A percentile compares a stretch with the other conserved stretches of the same genome.
phyloP scores from a whole-genome alignment of 805 yeast genomes.

The Kockiozyma suomiensis region DNA sequence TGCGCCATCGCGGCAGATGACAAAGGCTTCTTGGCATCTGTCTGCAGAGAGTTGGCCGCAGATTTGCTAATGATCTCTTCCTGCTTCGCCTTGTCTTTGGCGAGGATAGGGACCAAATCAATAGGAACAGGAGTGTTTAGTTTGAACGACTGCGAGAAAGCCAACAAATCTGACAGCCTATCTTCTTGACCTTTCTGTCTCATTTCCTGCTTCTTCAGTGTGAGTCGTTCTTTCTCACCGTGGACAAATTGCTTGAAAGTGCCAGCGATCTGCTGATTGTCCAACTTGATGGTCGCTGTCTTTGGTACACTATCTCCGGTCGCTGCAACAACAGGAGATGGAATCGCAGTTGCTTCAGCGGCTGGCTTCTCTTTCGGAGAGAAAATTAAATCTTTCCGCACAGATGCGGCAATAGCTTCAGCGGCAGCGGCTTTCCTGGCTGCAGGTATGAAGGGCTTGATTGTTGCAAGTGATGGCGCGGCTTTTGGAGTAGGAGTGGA shows the following conservation, averaged over 20 bases:
- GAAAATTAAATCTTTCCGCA: not conserved
- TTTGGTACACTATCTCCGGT: not conserved
- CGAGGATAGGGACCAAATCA: constrained; percentile 67
- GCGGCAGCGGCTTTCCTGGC: constrained; percentile 9
- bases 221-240: constrained; percentile 40
- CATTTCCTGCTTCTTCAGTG: constrained; percentile 38
- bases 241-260: constrained; percentile 41
- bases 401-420: constrained; percentile 8
- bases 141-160: constrained; percentile 80
- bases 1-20: constrained; percentile 33
- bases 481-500: constrained; percentile 1
- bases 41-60: constrained; percentile 26
- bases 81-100: constrained; percentile 69
- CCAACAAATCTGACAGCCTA: constrained; percentile 53
- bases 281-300: not conserved
- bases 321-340: not conserved
- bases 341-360: not conserved
- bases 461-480: not conserved
- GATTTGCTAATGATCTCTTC: constrained; percentile 54
- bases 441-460: constrained; percentile 2
- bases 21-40: constrained; percentile 24
- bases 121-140: constrained; percentile 57
- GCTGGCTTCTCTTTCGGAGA: not conserved
- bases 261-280: constrained; percentile 37
- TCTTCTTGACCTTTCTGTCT: constrained; percentile 41